These are phyloP conservation scores for Pseudopyrenochaeta lycopersici DNA, from an alignment of 2,329 filamentous ascomycete species.

Conservation along the genomic window DNA sequence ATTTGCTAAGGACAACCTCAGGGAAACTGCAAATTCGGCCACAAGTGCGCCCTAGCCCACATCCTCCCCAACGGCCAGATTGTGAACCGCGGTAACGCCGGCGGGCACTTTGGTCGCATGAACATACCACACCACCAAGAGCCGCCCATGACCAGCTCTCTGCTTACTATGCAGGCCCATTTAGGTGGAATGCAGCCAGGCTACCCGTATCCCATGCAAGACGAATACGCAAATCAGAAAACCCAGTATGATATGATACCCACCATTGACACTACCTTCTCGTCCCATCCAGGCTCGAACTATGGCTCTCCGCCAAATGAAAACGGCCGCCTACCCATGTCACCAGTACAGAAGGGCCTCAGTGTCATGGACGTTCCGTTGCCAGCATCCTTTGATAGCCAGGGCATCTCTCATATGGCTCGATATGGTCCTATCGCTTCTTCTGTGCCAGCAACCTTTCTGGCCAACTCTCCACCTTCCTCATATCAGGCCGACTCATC, in stretches of 20 bases:
- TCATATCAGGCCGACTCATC: constrained; percentile 68
- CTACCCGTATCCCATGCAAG: constrained; percentile 51
- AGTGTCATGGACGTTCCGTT: constrained; percentile 93
- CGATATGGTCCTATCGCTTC: constrained; percentile 90
- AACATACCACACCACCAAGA: constrained; percentile 72
- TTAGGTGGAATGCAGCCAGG: constrained; percentile 53
- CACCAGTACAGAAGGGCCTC: constrained; percentile 76
- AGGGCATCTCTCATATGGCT: constrained; percentile 91
- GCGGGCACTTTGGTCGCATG: constrained; percentile 71
- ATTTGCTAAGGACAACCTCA: constrained; percentile 49
- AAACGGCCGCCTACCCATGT: constrained; percentile 73
- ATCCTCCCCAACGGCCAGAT: constrained; percentile 91
- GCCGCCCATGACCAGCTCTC: constrained; percentile 77
- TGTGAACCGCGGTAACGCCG: constrained; percentile 73
- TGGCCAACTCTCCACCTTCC: constrained; percentile 85
- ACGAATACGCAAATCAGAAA: constrained; percentile 49
- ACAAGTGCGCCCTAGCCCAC: constrained; percentile 96
- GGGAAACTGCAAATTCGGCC: constrained; percentile 99
- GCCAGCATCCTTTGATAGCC: constrained; percentile 94
- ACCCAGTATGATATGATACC: constrained; percentile 60
- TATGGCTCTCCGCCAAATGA: constrained; percentile 88
- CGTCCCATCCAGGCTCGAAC: constrained; percentile 66
- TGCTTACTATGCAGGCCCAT: constrained; percentile 67
- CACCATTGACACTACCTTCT: constrained; percentile 66
- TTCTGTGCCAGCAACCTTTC: constrained; percentile 89